Conservation (phyloP, 495 filamentous ascomycete genomes). For the Bathelium albidoporum region DNA sequence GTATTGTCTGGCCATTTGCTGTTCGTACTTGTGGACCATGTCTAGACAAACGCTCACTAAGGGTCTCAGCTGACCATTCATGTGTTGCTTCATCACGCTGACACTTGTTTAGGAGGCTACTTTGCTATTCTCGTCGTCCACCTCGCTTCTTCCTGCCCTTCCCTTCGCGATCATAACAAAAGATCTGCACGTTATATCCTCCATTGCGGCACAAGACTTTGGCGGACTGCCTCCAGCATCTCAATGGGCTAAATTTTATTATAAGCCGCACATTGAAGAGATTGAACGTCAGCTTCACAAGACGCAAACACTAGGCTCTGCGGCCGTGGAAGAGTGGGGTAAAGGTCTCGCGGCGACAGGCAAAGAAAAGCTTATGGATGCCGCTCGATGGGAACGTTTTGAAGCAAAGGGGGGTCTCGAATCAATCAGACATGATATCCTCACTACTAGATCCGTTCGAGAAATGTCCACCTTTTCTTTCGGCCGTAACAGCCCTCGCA, state of each 20-base stretch:
- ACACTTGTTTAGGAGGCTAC: conserved; percentile 47
- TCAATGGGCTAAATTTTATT: conserved; percentile 52
- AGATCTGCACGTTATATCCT: conserved; percentile 45
- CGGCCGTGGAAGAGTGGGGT: conserved; percentile 60
- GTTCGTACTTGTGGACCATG: conserved; percentile 52
- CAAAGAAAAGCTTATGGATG: conserved; percentile 44
- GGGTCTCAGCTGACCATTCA: conserved; percentile 38
- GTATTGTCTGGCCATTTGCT: conserved; percentile 56
- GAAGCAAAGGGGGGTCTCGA: conserved; percentile 24
- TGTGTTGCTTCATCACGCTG: neutral
- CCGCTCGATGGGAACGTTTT: conserved; percentile 62
- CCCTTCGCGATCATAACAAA: conserved; percentile 54
- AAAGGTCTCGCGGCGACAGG: conserved; percentile 57
- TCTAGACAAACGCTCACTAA: conserved; percentile 44
- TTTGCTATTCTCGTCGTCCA: conserved; percentile 48
- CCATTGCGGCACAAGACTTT: conserved; percentile 38
- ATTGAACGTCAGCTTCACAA: conserved; percentile 47
- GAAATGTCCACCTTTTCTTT: neutral
- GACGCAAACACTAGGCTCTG: conserved; percentile 47
- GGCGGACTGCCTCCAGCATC: conserved; percentile 35
- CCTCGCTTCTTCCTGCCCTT: conserved; percentile 48
- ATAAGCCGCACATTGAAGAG: conserved; percentile 43
- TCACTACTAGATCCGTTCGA: neutral
- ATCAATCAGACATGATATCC: neutral
- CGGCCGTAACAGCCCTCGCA: neutral